phyloP scores from a whole-genome alignment of 169 alveolate genomes.

The Perkinsus olseni region DNA sequence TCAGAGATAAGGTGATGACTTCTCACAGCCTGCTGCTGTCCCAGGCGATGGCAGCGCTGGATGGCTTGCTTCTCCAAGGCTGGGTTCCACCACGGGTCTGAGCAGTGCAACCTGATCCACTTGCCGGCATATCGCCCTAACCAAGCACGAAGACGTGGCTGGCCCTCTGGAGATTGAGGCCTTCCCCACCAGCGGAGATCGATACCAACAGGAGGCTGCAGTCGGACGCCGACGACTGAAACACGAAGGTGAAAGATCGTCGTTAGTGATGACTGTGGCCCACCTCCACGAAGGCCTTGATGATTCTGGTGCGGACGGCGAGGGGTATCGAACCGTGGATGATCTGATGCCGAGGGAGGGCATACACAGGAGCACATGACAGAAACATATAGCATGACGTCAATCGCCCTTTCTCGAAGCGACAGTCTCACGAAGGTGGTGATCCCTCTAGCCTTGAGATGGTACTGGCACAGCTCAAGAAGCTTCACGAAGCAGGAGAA shows the following conservation, averaged over 20 bases:
- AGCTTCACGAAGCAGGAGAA: constrained; percentile 31
- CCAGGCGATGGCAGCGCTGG: constrained; percentile 77
- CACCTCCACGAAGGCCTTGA: constrained; percentile 47
- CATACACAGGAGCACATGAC: background rate
- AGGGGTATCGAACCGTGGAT: constrained; percentile 18
- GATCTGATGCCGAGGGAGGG: background rate
- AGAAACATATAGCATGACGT: no score
- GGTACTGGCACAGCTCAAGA: constrained; percentile 23
- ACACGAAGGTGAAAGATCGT: no score
- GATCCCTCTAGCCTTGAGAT: constrained; percentile 15
- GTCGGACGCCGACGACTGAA: background rate
- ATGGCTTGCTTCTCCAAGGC: constrained; percentile 81
- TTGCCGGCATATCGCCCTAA: background rate
- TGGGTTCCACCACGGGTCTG: constrained; percentile 83
- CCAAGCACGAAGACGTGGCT: constrained; percentile 42
- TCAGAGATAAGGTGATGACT: constrained; percentile 54
- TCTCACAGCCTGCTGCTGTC: constrained; percentile 59
- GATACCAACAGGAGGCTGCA: constrained; percentile 7
- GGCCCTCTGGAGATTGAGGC: constrained; percentile 41
- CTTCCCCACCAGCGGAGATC: constrained; percentile 43
- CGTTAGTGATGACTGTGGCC: no score
- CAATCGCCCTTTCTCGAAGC: no score
- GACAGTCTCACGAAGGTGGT: background rate
- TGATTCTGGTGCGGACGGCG: constrained; percentile 48
- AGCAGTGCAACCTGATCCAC: background rate